A percentile compares a stretch with the other conserved stretches of the same genome.
phyloP scores from a whole-genome alignment of 768 basidiomycete species.

The Calocera viscosa region DNA sequence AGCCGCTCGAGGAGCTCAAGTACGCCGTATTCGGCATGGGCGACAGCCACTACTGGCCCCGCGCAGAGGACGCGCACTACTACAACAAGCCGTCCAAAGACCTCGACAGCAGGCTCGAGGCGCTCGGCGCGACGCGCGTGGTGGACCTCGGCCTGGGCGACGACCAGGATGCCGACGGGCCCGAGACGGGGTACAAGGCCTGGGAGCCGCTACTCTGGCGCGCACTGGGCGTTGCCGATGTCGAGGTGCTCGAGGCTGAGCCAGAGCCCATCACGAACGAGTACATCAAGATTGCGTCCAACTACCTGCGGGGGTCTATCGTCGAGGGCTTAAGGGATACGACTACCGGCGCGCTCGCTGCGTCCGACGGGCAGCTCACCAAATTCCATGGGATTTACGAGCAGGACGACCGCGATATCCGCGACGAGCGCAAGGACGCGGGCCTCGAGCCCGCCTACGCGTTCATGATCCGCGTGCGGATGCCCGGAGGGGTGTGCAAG shows the following conservation, averaged over 20 bases:
- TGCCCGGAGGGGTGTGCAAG: constrained; percentile 90
- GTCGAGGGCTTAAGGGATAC: constrained; percentile 76
- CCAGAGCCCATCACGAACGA: constrained; percentile 98
- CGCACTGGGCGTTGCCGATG: constrained; percentile 74
- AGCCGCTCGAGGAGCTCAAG: constrained; percentile 43
- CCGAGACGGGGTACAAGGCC: constrained; percentile 89
- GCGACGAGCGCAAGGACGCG: constrained; percentile 84
- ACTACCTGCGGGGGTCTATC: constrained; percentile 90
- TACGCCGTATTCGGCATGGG: constrained; percentile 89
- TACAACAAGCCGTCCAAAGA: constrained; percentile 97
- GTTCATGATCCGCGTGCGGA: constrained; percentile 97
- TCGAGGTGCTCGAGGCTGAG: constrained; percentile 83
- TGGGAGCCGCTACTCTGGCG: constrained; percentile 95
- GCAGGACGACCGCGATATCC: constrained; percentile 96
- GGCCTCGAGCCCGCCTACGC: constrained; percentile 90
- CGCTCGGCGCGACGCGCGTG: constrained; percentile 67
- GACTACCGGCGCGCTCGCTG: constrained; percentile 78
- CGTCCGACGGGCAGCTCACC: constrained; percentile 85
- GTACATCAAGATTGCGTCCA: constrained; percentile 94
- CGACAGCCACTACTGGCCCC: constrained; percentile 98
- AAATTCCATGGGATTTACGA: constrained; percentile 97
- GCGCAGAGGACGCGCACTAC: constrained; percentile 90
- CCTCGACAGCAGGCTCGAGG: constrained; percentile 63
- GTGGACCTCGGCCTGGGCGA: constrained; percentile 75
- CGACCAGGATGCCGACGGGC: constrained; percentile 94